Conservation (phyloP, 202 grass and related monocot species). For the Carex arenaria region DNA sequence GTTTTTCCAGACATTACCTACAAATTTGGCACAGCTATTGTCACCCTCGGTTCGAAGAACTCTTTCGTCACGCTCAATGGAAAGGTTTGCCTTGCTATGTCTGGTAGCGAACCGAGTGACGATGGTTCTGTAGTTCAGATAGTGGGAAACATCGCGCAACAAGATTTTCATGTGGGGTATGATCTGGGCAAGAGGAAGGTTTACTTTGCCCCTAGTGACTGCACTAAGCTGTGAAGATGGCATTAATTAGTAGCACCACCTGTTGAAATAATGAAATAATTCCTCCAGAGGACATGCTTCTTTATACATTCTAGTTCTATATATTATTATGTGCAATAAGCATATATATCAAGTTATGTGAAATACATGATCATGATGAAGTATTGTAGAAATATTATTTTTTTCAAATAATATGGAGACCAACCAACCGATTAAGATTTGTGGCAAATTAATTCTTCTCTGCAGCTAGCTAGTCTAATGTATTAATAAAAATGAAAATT, state of each 20-base stretch:
- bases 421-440: background rate
- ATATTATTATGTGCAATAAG: background rate
- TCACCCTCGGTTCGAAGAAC: conserved; percentile 31
- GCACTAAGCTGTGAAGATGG: conserved; percentile 15
- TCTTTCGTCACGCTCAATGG: conserved; percentile 26
- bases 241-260: background rate
- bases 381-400: background rate
- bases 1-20: conserved; percentile 40
- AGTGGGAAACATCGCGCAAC: conserved; percentile 50
- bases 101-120: background rate
- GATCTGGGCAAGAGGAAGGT: conserved; percentile 33
- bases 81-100: conserved; percentile 43
- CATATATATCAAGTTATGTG: background rate
- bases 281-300: background rate
- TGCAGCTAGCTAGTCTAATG: too few species aligned
- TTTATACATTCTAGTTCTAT: background rate
- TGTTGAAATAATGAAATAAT: background rate
- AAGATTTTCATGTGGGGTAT: conserved; percentile 55
- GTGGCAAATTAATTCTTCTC: too few species aligned
- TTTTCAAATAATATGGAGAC: background rate
- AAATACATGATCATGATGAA: background rate
- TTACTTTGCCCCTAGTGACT: conserved; percentile 38
- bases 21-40: conserved; percentile 27
- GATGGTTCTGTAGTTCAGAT: background rate
- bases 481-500: too few species aligned